Evolutionary conservation across 148 eudicot genomes (phyloP), one percentile per base, ranked within the genome.

Genomic region (Linanthus parryae): DNA sequence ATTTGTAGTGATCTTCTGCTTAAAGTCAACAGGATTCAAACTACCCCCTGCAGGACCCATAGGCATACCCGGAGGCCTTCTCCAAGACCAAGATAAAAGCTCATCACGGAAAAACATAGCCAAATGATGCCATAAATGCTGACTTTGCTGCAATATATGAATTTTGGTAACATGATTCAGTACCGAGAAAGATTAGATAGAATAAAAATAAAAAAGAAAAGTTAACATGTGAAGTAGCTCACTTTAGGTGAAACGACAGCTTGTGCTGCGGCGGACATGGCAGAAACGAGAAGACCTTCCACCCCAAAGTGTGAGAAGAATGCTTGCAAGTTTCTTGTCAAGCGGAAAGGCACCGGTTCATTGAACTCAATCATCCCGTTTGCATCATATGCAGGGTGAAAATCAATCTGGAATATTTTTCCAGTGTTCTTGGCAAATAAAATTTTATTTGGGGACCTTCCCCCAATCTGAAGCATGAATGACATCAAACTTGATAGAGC

Each of bases 81-180:
- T 87, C 96, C 96, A 92, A 29, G 94, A 87, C 99, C 99, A 92
- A 25, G 96, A 84, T 44, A 88, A 77, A 57, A 92, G 79, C 64
- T 92, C 99, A 70, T 92, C 99, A 10, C 99, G 96, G 88, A 92
- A 92, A 68, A 92, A 92, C 99, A 92, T 92, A 13, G 99, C 99
- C 61, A 92, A 63, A 71, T 92, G 99, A 74, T 92, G 82, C 96
- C 96, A 92, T 25, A 92, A 24, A 66, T 87, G 96, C 62, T 82
- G 83, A 64, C 63, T 82, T 92, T 92, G 99, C 99, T 92, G 94
- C 65, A 80, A 43, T 23, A 1, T 9, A 22, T 12, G 11, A 38
- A 62, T 13, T 28, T 28, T 27, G 24, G 34, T 22, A 17, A 56
- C 50, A 21, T 26, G 10, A 14, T 25, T 23, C 19, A 39, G 28